phyloP scores from a whole-genome alignment of 495 filamentous ascomycete species.

The Xylaria acuta region DNA sequence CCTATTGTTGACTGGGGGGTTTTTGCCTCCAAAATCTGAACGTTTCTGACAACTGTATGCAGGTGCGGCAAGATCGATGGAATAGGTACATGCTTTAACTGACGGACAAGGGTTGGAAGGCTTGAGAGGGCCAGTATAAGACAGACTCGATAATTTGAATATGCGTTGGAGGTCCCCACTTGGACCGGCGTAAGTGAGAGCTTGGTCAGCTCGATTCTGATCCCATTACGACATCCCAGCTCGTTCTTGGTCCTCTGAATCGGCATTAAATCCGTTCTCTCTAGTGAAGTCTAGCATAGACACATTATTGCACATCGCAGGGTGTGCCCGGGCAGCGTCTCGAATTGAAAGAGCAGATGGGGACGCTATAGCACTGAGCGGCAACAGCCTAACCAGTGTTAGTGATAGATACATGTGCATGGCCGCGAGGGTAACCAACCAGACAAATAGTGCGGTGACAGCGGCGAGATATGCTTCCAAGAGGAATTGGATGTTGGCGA shows the following conservation, averaged over 20 bases:
- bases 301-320: not conserved
- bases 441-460: not conserved
- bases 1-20: not conserved
- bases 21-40: not conserved
- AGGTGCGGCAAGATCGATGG: not conserved
- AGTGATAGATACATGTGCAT: not conserved
- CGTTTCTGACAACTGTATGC: not conserved
- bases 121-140: not conserved
- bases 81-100: not conserved
- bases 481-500: not conserved
- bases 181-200: not conserved
- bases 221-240: not conserved
- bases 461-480: not conserved
- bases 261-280: not conserved
- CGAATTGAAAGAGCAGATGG: not conserved
- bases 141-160: not conserved
- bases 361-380: not conserved
- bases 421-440: not conserved
- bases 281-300: not conserved
- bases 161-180: not conserved
- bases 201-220: not conserved
- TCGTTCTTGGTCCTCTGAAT: not conserved
- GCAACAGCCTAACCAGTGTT: not conserved
- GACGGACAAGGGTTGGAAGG: not conserved
- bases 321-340: not conserved